These are phyloP conservation scores for Calocera cornea DNA, from an alignment of 768 basidiomycete genomes.

Conservation along the genomic window DNA sequence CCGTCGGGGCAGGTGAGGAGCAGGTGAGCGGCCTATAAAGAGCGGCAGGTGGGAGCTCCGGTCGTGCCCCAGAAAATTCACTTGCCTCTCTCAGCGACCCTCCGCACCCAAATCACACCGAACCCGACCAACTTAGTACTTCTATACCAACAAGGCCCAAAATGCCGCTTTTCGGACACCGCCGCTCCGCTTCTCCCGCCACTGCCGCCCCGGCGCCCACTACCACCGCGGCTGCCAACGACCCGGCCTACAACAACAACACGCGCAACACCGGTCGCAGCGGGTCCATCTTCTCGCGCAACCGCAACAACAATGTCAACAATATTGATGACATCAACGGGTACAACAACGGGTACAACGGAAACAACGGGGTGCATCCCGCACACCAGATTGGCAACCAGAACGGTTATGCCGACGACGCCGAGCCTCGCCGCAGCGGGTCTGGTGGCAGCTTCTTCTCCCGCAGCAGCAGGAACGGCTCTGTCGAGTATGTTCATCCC, in stretches of 20 bases:
- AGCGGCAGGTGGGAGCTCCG: not conserved
- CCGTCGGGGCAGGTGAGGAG: not conserved
- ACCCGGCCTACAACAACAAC: not conserved
- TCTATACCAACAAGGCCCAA: not conserved
- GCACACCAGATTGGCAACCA: not conserved
- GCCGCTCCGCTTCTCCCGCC: not conserved
- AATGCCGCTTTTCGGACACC: slow-evolving; percentile 3
- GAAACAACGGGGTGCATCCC: not conserved
- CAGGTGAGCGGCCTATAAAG: not conserved
- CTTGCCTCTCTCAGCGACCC: no score
- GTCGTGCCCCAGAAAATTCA: not conserved
- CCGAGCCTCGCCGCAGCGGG: not conserved
- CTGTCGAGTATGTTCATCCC: not conserved
- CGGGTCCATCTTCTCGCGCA: not conserved
- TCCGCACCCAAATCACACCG: no score
- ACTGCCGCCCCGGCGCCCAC: not conserved
- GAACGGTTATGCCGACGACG: not conserved
- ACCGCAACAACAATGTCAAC: not conserved
- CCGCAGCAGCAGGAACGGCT: not conserved
- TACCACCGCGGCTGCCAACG: not conserved
- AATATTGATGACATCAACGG: not conserved
- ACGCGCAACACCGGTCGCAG: not conserved
- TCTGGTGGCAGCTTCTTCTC: slow-evolving; percentile 2
- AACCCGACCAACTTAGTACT: not conserved
- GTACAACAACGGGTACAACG: not conserved